These are phyloP conservation scores for Fermentozyma sake DNA, from an alignment of 1,139 yeast genomes.

Conservation along the genomic window DNA sequence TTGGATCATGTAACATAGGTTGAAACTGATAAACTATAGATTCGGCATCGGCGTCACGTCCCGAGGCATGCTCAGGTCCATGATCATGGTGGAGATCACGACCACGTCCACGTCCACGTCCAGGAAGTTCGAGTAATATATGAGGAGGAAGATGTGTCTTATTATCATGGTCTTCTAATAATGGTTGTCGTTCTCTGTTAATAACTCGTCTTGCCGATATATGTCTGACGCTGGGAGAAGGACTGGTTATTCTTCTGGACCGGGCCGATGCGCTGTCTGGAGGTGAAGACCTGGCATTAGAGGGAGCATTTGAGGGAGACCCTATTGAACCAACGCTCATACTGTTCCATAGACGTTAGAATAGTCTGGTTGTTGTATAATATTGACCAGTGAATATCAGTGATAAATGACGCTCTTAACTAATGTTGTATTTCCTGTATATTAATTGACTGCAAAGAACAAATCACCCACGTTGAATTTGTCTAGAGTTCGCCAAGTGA, in stretches of 20 bases:
- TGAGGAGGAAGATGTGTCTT: constrained; percentile 1
- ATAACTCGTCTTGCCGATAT: constrained; percentile 31
- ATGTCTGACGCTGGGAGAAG: constrained; percentile 30
- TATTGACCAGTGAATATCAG: no score
- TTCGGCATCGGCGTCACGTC: constrained; percentile 10
- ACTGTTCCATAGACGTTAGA: no score
- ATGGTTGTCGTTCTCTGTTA: constrained; percentile 18
- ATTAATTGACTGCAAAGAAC: no score
- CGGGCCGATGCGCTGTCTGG: no score
- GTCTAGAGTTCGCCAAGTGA: no score
- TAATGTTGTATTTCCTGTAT: no score
- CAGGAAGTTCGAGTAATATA: constrained; percentile 1
- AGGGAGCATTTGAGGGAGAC: no score
- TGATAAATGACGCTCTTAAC: no score
- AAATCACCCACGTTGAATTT: no score
- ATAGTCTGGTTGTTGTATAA: no score
- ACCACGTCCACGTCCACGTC: neutral
- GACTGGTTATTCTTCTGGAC: constrained; percentile 22
- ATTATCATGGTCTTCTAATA: constrained; percentile 8
- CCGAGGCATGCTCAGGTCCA: neutral
- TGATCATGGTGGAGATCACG: neutral
- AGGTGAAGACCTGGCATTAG: no score
- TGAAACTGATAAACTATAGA: constrained; percentile 13
- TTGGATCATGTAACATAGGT: constrained; percentile 3
- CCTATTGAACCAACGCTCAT: no score